A percentile compares a stretch with the other conserved stretches of the same genome.
These are phyloP conservation scores for Krasilnikovozyma curviuscula DNA, from an alignment of 768 basidiomycete species.

Conservation along the genomic window DNA sequence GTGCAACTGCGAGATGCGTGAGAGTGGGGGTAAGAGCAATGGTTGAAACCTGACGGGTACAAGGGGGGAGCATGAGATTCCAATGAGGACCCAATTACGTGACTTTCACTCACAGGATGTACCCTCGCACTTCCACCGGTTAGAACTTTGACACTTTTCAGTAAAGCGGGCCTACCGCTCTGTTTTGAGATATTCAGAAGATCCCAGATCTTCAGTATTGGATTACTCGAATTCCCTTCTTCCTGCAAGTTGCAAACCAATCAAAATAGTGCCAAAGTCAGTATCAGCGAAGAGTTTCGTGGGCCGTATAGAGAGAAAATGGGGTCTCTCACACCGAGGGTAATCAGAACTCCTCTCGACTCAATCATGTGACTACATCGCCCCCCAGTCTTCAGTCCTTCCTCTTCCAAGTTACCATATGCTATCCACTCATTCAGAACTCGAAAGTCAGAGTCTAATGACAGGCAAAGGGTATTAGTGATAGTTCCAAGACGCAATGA, in stretches of 20 bases:
- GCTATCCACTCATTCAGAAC: conserved; percentile 56
- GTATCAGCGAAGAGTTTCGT: conserved; percentile 1
- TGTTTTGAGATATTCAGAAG: conserved; percentile 49
- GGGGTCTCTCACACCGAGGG: conserved; percentile 51
- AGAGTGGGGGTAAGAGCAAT: conserved; percentile 59
- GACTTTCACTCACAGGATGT: conserved; percentile 40
- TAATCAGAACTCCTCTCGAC: conserved; percentile 59
- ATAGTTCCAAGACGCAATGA: not conserved
- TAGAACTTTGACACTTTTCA: conserved; percentile 60
- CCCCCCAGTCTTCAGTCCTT: too few relatives aligned
- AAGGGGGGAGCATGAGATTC: conserved; percentile 1
- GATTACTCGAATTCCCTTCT: conserved; percentile 41
- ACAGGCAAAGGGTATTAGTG: not conserved
- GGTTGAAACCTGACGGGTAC: conserved; percentile 42
- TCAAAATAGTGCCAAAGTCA: not conserved
- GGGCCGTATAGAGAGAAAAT: not conserved
- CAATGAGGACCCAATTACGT: not conserved
- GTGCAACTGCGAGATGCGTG: conserved; percentile 71
- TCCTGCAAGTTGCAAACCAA: conserved; percentile 35
- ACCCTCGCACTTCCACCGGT: conserved; percentile 54
- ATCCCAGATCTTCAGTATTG: conserved; percentile 62
- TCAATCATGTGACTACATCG: conserved; percentile 76
- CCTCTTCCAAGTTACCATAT: conserved; percentile 44
- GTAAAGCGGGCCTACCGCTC: conserved; percentile 40
- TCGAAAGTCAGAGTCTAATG: conserved; percentile 45